Evolutionary conservation across 768 basidiomycete species (phyloP), one percentile per base, ranked within the genome.

Genomic region (Lyophyllum decastes): DNA sequence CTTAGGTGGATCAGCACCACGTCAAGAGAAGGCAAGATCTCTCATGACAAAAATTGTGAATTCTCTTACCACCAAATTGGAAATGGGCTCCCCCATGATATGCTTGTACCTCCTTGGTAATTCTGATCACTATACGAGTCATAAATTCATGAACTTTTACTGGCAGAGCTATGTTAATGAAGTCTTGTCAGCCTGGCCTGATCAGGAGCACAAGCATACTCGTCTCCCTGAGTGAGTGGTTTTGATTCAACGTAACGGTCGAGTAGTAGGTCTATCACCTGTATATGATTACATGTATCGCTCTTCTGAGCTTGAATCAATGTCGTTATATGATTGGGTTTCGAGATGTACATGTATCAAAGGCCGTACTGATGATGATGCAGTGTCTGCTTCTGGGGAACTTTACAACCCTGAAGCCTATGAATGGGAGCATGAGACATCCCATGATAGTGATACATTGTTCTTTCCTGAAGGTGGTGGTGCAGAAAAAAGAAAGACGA

Each of bases 91-190:
- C 4, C 76, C 76, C 0, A 72, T 77, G 68, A 67, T 67, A 4
- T 67, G 55, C 17, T 56, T 73, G 57, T 76, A 76, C 53, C 54
- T 77, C 1, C 53, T 77, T 6, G 66, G 63, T 5, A 61, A 72
- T 57, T 73, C 72, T n/a, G 77, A 78, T 52, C 72, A 75, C 26
- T 77, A 78, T 58, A 75, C 72, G 0, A 71, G 62, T 49, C 68
- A 74, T 54, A 57, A 47, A 12, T 78, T 77, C 58, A 53, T 62
- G 1, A 26, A 61, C 5, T 70, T 76, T 25, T 73, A 62, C 52
- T 79, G 76, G 77, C 54, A 62, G 38, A 34, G 41, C 7, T 78
- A 55, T 67, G 67, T 77, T 0, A 10, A 26, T 10, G 69, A 73
- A 41, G 70, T 60, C 0, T 19, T 52, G 19, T 46, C 52, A 16